phyloP scores from a whole-genome alignment of 495 filamentous ascomycete genomes.

The Daldinia loculata region DNA sequence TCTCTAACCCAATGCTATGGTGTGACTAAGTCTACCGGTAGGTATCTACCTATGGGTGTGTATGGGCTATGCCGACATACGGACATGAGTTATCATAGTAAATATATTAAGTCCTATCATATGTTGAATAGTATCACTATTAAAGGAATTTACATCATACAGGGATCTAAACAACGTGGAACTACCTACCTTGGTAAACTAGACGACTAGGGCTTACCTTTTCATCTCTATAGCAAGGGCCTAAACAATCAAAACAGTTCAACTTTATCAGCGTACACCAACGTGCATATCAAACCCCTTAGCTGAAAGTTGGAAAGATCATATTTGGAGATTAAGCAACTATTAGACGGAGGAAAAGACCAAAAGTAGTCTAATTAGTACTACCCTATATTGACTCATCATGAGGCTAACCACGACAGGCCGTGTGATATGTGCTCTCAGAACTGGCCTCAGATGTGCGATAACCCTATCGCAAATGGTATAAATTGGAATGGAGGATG shows the following conservation, averaged over 20 bases:
- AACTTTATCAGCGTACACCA: background rate
- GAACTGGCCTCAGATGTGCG: slow-evolving; percentile 63
- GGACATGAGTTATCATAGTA: too few relatives aligned
- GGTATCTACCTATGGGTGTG: too few relatives aligned
- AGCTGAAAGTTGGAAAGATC: background rate
- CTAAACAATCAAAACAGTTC: background rate
- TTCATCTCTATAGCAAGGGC: background rate
- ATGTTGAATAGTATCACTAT: background rate
- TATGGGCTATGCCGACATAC: too few relatives aligned
- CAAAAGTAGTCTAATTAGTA: background rate
- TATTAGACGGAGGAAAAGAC: background rate
- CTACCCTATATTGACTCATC: background rate
- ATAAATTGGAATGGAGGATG: slow-evolving; percentile 60
- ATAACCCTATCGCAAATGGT: slow-evolving; percentile 59
- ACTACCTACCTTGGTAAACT: background rate
- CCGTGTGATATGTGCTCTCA: slow-evolving; percentile 55
- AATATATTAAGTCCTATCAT: background rate
- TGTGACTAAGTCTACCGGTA: too few relatives aligned
- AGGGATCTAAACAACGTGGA: background rate
- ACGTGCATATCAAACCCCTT: background rate
- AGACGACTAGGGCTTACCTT: slow-evolving; percentile 1
- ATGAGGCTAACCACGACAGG: background rate
- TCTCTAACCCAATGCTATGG: too few relatives aligned
- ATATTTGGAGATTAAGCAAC: background rate
- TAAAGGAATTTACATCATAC: too few relatives aligned